Conservation (phyloP, 2,329 filamentous ascomycete genomes). For the Penicillium sp. region DNA sequence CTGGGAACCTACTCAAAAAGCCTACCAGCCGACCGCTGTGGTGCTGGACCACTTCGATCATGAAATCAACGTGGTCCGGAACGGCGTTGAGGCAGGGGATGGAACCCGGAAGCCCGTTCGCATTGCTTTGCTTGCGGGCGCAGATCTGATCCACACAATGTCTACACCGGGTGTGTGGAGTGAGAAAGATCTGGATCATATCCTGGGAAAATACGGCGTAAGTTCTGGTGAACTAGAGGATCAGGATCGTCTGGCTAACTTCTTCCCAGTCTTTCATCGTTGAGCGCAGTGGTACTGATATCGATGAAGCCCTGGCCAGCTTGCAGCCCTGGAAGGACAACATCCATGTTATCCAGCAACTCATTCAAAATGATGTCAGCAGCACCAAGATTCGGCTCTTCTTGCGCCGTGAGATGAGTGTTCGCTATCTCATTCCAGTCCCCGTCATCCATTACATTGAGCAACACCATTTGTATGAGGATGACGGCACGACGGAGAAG, state of each 20-base stretch:
- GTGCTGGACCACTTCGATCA: constrained; percentile 90
- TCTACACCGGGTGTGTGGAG: constrained; percentile 75
- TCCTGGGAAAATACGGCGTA: constrained; percentile 74
- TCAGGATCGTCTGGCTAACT: constrained; percentile 1
- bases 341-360: constrained; percentile 82
- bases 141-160: constrained; percentile 74
- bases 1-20: constrained; percentile 82
- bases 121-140: constrained; percentile 80
- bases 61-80: constrained; percentile 78
- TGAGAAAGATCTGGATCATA: constrained; percentile 80
- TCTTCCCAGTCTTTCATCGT: constrained; percentile 67
- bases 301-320: constrained; percentile 81
- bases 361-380: constrained; percentile 83
- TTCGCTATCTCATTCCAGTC: constrained; percentile 73
- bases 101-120: constrained; percentile 67
- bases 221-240: constrained; percentile 15
- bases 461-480: constrained; percentile 65
- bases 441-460: constrained; percentile 75
- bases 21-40: constrained; percentile 84
- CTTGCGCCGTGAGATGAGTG: constrained; percentile 75
- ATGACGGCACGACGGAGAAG: constrained; percentile 45
- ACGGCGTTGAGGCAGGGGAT: constrained; percentile 69
- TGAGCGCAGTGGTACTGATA: constrained; percentile 85
- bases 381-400: constrained; percentile 82
- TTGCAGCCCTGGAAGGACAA: constrained; percentile 82